Evolutionary conservation across 495 filamentous ascomycete genomes (phyloP).

Genomic region (Neurospora sp.): DNA sequence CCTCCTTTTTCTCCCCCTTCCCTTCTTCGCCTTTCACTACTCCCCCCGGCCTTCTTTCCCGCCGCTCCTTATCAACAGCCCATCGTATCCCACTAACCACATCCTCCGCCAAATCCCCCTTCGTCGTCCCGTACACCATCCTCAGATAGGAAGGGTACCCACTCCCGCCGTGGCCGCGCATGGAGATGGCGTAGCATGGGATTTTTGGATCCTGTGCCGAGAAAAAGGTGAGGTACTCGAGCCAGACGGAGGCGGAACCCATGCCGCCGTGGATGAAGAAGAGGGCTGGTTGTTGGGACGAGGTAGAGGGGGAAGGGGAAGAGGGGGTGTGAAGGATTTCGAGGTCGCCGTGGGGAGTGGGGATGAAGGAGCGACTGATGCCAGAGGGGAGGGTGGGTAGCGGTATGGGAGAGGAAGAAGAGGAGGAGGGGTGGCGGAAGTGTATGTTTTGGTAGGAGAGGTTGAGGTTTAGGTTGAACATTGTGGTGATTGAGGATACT

Average conservation of each 20-base stretch:
- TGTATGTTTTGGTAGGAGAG: conserved; percentile 21
- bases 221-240: conserved; percentile 35
- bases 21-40: conserved; percentile 4
- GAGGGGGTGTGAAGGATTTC: conserved; percentile 26
- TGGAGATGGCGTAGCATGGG: conserved; percentile 38
- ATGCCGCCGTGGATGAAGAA: conserved; percentile 40
- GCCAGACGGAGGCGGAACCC: conserved; percentile 38
- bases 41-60: no score
- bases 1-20: conserved; percentile 13
- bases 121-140: conserved; percentile 27
- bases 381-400: conserved; percentile 18
- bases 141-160: conserved; percentile 31
- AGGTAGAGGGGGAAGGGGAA: neutral
- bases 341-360: conserved; percentile 26
- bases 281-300: conserved; percentile 7
- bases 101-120: conserved; percentile 33
- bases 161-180: conserved; percentile 40
- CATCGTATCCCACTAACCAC: conserved; percentile 25
- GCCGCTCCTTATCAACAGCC: conserved; percentile 14
- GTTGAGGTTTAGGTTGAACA: conserved; percentile 5
- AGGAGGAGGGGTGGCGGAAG: conserved; percentile 10
- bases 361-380: conserved; percentile 22
- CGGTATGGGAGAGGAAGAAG: neutral
- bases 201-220: conserved; percentile 17
- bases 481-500: neutral